phyloP scores from a whole-genome alignment of 306 rosid genomes.

The Hylodesmum podocarpum region DNA sequence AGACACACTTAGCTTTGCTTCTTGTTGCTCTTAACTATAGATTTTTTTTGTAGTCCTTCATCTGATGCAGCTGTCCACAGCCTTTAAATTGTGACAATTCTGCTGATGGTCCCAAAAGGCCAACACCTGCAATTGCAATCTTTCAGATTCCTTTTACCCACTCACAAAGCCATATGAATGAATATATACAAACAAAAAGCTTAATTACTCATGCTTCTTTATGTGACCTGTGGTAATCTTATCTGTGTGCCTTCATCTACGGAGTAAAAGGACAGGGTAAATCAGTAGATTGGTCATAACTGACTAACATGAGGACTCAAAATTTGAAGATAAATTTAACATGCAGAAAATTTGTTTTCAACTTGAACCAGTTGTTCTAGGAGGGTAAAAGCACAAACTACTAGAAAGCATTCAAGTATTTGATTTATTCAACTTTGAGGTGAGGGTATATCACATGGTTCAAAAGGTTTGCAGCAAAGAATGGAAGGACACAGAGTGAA shows the following conservation, averaged over 20 bases:
- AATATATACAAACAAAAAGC: slow-evolving; percentile 15
- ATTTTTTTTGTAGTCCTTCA: slow-evolving; percentile 24
- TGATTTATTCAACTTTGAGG: not conserved
- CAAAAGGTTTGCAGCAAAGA: slow-evolving; percentile 14
- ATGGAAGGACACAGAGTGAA: not conserved
- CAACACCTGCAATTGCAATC: slow-evolving; percentile 45
- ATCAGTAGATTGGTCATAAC: slow-evolving; percentile 12
- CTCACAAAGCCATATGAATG: slow-evolving; percentile 27
- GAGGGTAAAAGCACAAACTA: slow-evolving; percentile 14
- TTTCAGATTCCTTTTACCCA: slow-evolving; percentile 48
- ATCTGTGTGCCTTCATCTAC: slow-evolving; percentile 1
- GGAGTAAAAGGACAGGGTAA: slow-evolving; percentile 12
- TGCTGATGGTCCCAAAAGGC: slow-evolving; percentile 47
- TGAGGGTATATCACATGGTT: slow-evolving; percentile 28
- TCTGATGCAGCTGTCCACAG: slow-evolving; percentile 38
- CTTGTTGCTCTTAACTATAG: slow-evolving; percentile 12
- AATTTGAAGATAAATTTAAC: not conserved
- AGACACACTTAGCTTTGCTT: not conserved
- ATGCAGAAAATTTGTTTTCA: not conserved
- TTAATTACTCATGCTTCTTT: slow-evolving; percentile 16
- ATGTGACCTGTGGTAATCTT: slow-evolving; percentile 2
- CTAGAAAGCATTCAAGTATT: not conserved
- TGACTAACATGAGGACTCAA: not conserved
- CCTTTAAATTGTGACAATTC: slow-evolving; percentile 35
- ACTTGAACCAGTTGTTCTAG: slow-evolving; percentile 2